A percentile compares a stretch with the other conserved stretches of the same genome.
Evolutionary conservation across 805 yeast genomes (phyloP).

Genomic region (Ogataea zsoltii): DNA sequence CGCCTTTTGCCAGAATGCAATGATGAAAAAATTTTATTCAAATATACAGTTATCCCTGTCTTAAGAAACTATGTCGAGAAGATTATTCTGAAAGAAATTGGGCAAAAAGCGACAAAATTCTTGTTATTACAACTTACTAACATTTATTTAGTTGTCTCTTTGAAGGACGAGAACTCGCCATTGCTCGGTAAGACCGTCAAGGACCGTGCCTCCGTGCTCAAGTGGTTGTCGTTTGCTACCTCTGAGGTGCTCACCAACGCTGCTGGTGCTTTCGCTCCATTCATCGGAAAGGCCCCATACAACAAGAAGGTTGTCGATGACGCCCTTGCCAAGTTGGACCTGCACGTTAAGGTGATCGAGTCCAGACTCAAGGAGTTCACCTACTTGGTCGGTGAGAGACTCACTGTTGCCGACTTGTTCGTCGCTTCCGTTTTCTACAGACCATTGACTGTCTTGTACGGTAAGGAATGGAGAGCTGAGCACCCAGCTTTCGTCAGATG

Average conservation of each 20-base stretch:
- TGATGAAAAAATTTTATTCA: conserved; percentile 47
- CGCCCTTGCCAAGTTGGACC: conserved; percentile 37
- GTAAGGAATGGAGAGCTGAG: conserved; percentile 49
- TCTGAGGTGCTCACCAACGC: conserved; percentile 56
- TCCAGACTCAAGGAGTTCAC: conserved; percentile 48
- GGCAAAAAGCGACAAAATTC: neutral
- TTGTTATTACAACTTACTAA: conserved; percentile 12
- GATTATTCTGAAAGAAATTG: conserved; percentile 45
- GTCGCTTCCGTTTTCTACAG: conserved; percentile 46
- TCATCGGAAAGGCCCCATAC: conserved; percentile 68
- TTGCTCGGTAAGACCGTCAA: conserved; percentile 61
- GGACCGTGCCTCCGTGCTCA: conserved; percentile 66
- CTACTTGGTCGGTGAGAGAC: conserved; percentile 49
- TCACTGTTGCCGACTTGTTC: conserved; percentile 46
- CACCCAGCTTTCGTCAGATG: conserved; percentile 56
- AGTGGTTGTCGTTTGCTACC: conserved; percentile 79
- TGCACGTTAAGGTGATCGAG: conserved; percentile 50
- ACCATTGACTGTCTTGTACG: conserved; percentile 48
- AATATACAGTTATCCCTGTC: conserved; percentile 83
- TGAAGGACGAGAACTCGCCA: conserved; percentile 43
- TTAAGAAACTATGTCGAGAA: conserved; percentile 75
- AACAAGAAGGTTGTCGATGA: conserved; percentile 60
- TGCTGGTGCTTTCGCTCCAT: conserved; percentile 55
- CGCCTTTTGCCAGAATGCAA: conserved; percentile 40
- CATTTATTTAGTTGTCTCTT: conserved; percentile 42